These are phyloP conservation scores for Phytophthora agathidicida DNA, from an alignment of 352 stramenopile species.

Conservation along the genomic window DNA sequence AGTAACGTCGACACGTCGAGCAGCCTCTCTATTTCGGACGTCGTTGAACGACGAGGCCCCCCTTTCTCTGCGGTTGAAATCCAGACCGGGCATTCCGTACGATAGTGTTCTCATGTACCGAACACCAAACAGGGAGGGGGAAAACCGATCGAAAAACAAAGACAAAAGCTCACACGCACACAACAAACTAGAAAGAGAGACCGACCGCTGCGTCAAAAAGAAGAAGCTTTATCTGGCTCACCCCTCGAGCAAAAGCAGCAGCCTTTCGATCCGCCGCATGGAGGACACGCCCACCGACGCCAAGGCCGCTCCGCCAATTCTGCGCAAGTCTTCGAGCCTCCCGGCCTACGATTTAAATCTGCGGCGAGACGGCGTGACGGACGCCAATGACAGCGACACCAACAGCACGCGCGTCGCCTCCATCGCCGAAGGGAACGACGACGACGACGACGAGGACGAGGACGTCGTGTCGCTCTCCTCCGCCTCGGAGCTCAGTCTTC, in stretches of 20 bases:
- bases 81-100: constrained; percentile 9
- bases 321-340: constrained; percentile 36
- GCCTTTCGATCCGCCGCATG: constrained; percentile 15
- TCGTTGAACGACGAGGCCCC: too few species aligned
- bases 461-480: constrained; percentile 32
- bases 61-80: too few species aligned
- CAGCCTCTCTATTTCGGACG: constrained; percentile 14
- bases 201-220: too few species aligned
- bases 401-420: constrained; percentile 31
- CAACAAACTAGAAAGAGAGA: too few species aligned
- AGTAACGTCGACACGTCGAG: constrained; percentile 26
- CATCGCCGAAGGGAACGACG: constrained; percentile 16
- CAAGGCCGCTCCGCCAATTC: constrained; percentile 6
- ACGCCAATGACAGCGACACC: constrained; percentile 15
- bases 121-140: too few species aligned
- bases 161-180: too few species aligned
- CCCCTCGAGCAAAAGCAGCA: too few species aligned
- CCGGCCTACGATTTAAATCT: constrained; percentile 29
- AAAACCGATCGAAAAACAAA: too few species aligned
- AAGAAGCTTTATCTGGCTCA: too few species aligned
- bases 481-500: constrained; percentile 30
- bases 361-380: constrained; percentile 19
- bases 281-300: constrained; percentile 23
- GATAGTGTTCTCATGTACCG: too few species aligned
- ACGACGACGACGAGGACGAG: constrained; percentile 28